Conservation (phyloP, 2,329 filamentous ascomycete genomes). For the Fusarium compactum region DNA sequence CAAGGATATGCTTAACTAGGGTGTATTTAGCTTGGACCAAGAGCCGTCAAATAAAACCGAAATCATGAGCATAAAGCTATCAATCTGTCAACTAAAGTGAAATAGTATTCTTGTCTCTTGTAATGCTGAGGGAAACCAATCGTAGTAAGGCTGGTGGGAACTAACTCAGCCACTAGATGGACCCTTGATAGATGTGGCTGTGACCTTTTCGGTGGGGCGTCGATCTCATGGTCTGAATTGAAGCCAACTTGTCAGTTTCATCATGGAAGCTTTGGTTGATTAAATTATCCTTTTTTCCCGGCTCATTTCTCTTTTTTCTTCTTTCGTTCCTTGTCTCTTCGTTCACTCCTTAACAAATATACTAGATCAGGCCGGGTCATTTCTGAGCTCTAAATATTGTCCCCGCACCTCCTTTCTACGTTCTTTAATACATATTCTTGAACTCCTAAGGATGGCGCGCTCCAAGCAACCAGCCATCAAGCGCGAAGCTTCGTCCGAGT, state of each 20-base stretch:
- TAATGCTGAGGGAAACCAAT: neutral
- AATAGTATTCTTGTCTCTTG: neutral
- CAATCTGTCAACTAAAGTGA: neutral
- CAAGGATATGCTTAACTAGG: constrained; percentile 38
- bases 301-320: constrained; percentile 27
- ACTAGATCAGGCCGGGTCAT: neutral
- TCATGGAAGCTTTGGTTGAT: constrained; percentile 41
- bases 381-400: neutral
- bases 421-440: neutral
- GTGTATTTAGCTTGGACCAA: constrained; percentile 44
- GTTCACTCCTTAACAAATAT: constrained; percentile 22
- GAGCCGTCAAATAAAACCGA: constrained; percentile 43
- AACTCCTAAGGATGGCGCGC: constrained; percentile 69
- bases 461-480: constrained; percentile 76
- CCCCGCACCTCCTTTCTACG: neutral
- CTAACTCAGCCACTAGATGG: constrained; percentile 5
- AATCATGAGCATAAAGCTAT: constrained; percentile 35
- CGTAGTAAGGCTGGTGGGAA: constrained; percentile 10
- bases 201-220: constrained; percentile 26
- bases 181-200: constrained; percentile 34
- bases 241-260: constrained; percentile 49
- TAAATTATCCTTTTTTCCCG: constrained; percentile 25
- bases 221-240: constrained; percentile 37
- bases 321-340: constrained; percentile 23
- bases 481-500: constrained; percentile 75